Evolutionary conservation across 2,329 filamentous ascomycete species (phyloP), one percentile per base, ranked within the genome.

Genomic region (Sarocladium strictum): DNA sequence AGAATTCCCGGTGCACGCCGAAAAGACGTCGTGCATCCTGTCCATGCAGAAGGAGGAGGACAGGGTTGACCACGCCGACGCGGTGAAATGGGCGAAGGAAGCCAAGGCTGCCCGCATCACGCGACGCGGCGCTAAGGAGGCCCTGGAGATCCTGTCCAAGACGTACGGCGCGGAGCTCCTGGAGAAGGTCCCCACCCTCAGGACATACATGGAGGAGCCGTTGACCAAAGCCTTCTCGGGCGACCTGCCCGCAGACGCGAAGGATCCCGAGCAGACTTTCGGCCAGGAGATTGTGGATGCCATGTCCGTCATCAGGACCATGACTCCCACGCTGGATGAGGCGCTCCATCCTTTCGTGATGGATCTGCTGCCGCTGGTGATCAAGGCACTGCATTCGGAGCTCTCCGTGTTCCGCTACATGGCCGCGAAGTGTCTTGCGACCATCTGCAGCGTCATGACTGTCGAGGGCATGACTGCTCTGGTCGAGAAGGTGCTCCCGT

Each of bases 41-140:
- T 97, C 94, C 0, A 85, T 99, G 69, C 90, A 93, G 62, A 99
- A 99, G 71, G 94, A 99, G 66, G 94, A 99, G 70, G 94, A 99
- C 64, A 83, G 94, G 43, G 86, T 92, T 60, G 94, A 99, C 62
- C 92, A 97, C 63, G 84, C 88, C 1, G 93, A 97, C 72, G 90
- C 90, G 24, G 90, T 84, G 29, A 92, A 90, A 65, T 97, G 92
- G 71, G 94, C 94, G 32, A 83, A 81, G 59, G 94, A 99, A 69
- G 90, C 90, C 27, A 93, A 85, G 70, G 89, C 89, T 45, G 95
- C 94, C 17, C 84, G 90, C 17, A 90, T 97, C 62, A 96, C 93
- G 53, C 83, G 94, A 55, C 86, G 95, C 54, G 94, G 95, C 66
- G 92, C 94, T 9, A 97, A 96, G 68, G 90, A 96, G 68, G 92